Base-by-base conservation (phyloP, 2,329 filamentous ascomycete genomes). In the Madurella mycetomatis region DNA sequence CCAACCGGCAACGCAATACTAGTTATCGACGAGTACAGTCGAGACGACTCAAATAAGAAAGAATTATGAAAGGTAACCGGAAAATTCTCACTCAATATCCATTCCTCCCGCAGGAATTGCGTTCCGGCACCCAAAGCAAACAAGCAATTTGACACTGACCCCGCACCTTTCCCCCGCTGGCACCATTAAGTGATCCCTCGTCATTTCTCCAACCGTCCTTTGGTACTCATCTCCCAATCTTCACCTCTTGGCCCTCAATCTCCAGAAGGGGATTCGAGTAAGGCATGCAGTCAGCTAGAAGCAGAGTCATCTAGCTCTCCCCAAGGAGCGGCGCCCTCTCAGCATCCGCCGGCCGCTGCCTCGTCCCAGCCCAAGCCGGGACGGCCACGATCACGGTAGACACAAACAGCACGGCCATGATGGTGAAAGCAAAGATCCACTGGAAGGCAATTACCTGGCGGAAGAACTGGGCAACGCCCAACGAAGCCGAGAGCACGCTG, bases 401-500 rank as follows among this genome's bases (percentile, higher is more conserved):
- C 17, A 91, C 69, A 68, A 94, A 87, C 50, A 95, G 80, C 25
- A 88, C 68, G 1, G 78, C 82, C 78, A 92, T 91, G 68, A 95
- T 90, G 58, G 84, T 77, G 66, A 95, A 94, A 34, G 90, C 88
- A 69, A 95, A 95, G 71, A 95, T 92, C 90, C 90, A 95, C 73
- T 96, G 91, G 60, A 95, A 77, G 7, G 89, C 88, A 61, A 95
- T 77, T 55, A 86, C 71, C 68, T 90, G 84, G 64, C 80, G 78
- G 48, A 84, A 74, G 73, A 95, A 85, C 70, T 96, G 91, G 13
- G 83, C 81, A 15, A 94, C 83, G 12, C 88, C 90, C 41, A 95
- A 83, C 16, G 90, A 83, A 5, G 90, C 84, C 1, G 83, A 75
- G 45, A 95, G 75, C 43, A 91, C 78, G 62, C 84, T 87, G 63